phyloP scores from a whole-genome alignment of 176 grass and related monocot species.

The Triticum turgidum region DNA sequence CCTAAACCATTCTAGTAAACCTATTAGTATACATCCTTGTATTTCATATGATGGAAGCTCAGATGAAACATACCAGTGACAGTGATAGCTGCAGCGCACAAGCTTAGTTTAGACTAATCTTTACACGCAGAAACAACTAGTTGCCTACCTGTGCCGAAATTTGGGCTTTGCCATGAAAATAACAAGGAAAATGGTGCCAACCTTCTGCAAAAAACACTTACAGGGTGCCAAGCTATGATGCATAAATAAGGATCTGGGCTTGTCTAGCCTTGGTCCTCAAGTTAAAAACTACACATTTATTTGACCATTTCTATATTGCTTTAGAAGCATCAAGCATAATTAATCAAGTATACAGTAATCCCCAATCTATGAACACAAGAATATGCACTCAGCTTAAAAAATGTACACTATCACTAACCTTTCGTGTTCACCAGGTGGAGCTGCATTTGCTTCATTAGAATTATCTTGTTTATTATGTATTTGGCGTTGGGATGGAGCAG shows the following conservation, averaged over 20 bases:
- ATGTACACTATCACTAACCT: constrained; percentile 35
- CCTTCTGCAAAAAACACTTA: not conserved
- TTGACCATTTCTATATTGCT: not conserved
- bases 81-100: too few species aligned
- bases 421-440: constrained; percentile 32
- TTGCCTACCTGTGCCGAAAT: not conserved
- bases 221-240: not conserved
- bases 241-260: not conserved
- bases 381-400: not conserved
- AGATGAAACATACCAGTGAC: too few species aligned
- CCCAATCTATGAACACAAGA: constrained; percentile 12
- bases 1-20: too few species aligned
- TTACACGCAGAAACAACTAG: not conserved
- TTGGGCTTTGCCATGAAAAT: constrained; percentile 20
- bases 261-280: not conserved
- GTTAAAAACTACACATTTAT: not conserved
- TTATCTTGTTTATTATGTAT: constrained; percentile 34
- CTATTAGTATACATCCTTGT: too few species aligned
- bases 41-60: too few species aligned
- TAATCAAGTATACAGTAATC: not conserved
- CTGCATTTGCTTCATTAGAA: constrained; percentile 27
- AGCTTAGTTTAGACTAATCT: not conserved
- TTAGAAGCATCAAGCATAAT: not conserved
- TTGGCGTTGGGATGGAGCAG: constrained; percentile 16
- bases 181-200: not conserved